These are phyloP conservation scores for Entrophospora sp. DNA, from an alignment of 192 early-diverging fungal genomes.

Conservation along the genomic window DNA sequence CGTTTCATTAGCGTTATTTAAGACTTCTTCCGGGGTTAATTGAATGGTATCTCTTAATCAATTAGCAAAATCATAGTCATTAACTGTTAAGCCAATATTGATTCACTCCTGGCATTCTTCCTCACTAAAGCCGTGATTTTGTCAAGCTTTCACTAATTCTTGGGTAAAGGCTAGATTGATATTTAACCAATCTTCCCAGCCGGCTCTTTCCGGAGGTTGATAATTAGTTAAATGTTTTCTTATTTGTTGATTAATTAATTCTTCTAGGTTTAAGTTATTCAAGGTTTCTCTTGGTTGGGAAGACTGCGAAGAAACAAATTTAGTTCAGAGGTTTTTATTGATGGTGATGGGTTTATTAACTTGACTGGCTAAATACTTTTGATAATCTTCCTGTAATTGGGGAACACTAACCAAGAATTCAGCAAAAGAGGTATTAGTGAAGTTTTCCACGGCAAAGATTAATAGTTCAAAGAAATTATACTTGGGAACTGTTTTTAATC, in stretches of 20 bases:
- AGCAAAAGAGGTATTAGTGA: neutral
- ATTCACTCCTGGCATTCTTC: no score
- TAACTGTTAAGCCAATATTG: no score
- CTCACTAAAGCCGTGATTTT: no score
- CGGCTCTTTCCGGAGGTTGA: neutral
- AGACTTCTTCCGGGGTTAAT: no score
- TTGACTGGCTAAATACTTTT: neutral
- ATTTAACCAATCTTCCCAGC: no score
- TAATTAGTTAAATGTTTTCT: neutral
- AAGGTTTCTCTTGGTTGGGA: neutral
- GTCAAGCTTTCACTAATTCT: no score
- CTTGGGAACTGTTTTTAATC: slow-evolving; percentile 1
- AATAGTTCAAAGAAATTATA: slow-evolving; percentile 6
- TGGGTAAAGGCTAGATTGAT: no score
- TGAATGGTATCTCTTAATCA: no score
- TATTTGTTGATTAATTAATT: slow-evolving; percentile 3
- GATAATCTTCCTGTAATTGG: neutral
- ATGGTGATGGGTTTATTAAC: neutral
- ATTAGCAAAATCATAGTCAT: no score
- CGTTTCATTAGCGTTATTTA: no score
- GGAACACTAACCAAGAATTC: neutral
- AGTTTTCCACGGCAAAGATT: neutral
- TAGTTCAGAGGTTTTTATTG: neutral
- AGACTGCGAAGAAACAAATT: slow-evolving; percentile 3
- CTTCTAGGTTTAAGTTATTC: slow-evolving; percentile 2